Base-by-base conservation (phyloP, 2,329 filamentous ascomycete species). In the Talaromyces sp. region DNA sequence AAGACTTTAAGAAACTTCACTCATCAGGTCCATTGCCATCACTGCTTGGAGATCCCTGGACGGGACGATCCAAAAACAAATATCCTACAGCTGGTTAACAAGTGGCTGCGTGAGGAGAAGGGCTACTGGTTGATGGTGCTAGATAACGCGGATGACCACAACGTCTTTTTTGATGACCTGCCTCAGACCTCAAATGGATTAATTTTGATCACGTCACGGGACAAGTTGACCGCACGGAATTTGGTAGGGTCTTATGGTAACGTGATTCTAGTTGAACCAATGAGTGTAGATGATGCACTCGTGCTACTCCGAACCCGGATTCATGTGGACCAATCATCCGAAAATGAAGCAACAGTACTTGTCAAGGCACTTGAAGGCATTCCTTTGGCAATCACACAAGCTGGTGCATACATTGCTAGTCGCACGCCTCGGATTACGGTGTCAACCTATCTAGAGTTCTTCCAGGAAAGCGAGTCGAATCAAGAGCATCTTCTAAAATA, bases 321-420 rank as follows among this genome's bases (percentile, higher is more conserved):
- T 38, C 6, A 2, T 11, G 26, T 53, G 7, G 19, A 54, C 29
- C 13, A 53, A 10, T 11, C 19, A 24, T 52, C 3, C 10, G 26
- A 21, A 29, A n/a, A 2, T 5, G 56, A 58, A 19, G 24, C 31
- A 8, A 14, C 26, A 17, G 13, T 67, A 7, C 67, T 72, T 4
- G 54, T 66, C 17, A 58, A 41, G 24, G 59, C 50, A 2, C 63
- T 74, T 0, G 71, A 73, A 17, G 65, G 53, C 35, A 70, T 73
- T 19, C 71, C 71, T 0, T 64, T 75, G 0, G 71, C 73, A 0
- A 69, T 75, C 21, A 58, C 62, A 1, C 66, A 74, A 56, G 69
- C 72, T 1, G 67, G 68, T 9, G 63, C 67, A 11, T 75, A 72
- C 46, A 72, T 73, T 62, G 65, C 50, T 55, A 56, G 68, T 21